These are phyloP conservation scores for Teunomyces kruisii DNA, from an alignment of 805 yeast species.

Conservation along the genomic window DNA sequence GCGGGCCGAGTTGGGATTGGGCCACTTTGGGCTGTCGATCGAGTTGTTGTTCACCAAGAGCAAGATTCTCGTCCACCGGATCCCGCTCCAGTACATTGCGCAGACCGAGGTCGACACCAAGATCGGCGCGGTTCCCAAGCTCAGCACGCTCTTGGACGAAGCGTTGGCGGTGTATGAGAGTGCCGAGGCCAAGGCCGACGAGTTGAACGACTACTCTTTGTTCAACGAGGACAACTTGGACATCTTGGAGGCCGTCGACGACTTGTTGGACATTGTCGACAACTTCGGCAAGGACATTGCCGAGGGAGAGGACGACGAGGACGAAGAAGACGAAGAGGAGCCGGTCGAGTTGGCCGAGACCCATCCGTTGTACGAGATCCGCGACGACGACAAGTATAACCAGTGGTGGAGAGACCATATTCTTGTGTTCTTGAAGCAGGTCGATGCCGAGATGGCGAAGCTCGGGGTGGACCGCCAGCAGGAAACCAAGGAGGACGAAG, in stretches of 20 bases:
- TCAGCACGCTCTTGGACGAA: constrained; percentile 43
- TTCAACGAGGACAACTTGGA: constrained; percentile 47
- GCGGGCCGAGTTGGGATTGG: constrained; percentile 60
- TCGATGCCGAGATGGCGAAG: constrained; percentile 22
- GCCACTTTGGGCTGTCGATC: constrained; percentile 44
- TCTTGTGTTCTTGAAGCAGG: constrained; percentile 28
- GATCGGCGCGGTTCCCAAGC: constrained; percentile 28
- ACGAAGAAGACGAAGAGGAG: constrained; percentile 30
- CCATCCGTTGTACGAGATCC: constrained; percentile 57
- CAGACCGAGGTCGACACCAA: constrained; percentile 45
- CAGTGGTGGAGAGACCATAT: constrained; percentile 57
- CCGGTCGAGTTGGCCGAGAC: constrained; percentile 36
- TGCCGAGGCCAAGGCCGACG: constrained; percentile 35
- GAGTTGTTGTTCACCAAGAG: constrained; percentile 54
- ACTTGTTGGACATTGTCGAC: constrained; percentile 63
- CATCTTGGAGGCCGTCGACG: constrained; percentile 60
- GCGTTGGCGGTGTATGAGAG: constrained; percentile 47
- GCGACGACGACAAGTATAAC: constrained; percentile 44
- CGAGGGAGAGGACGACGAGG: constrained; percentile 51
- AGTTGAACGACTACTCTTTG: constrained; percentile 24
- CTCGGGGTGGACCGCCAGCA: neutral
- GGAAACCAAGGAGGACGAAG: constrained; percentile 1
- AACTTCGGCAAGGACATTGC: constrained; percentile 57
- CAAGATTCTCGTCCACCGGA: constrained; percentile 54
- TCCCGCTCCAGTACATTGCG: constrained; percentile 59